Percentiles rank a stretch among this genome's conserved stretches.
These are phyloP conservation scores for Pisolithus microcarpus DNA, from an alignment of 768 basidiomycete species.

Conservation along the genomic window DNA sequence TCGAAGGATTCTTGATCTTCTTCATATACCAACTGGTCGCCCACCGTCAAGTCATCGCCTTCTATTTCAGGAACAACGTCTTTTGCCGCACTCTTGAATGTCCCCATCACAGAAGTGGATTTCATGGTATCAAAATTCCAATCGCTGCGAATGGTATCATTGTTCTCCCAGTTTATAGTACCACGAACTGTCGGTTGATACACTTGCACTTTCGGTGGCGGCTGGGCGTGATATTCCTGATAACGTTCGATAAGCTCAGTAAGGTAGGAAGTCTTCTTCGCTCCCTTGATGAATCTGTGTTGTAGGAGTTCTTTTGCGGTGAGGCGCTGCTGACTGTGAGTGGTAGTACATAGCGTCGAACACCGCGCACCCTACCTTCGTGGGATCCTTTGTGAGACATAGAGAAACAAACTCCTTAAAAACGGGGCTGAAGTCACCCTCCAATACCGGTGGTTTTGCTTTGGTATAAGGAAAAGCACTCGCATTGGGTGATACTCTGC, in stretches of 20 bases:
- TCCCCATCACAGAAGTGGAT: slow-evolving; percentile 66
- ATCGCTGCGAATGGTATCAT: slow-evolving; percentile 77
- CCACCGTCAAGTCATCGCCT: slow-evolving; percentile 43
- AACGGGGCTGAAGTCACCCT: slow-evolving; percentile 72
- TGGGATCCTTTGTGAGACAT: slow-evolving; percentile 91
- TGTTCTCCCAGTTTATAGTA: slow-evolving; percentile 59
- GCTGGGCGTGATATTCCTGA: slow-evolving; percentile 64
- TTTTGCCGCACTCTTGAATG: slow-evolving; percentile 64
- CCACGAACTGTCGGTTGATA: slow-evolving; percentile 54
- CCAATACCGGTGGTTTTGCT: slow-evolving; percentile 89
- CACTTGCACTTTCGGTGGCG: slow-evolving; percentile 49
- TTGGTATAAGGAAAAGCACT: slow-evolving; percentile 95
- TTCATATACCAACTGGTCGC: slow-evolving; percentile 32
- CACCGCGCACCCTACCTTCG: slow-evolving; percentile 42
- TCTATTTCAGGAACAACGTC: slow-evolving; percentile 61
- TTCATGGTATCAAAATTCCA: slow-evolving; percentile 94
- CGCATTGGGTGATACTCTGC: slow-evolving; percentile 99
- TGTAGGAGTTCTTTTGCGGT: slow-evolving; percentile 88
- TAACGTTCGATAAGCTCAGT: slow-evolving; percentile 85
- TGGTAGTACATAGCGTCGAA: slow-evolving; percentile 1
- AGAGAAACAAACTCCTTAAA: slow-evolving; percentile 92
- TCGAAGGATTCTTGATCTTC: slow-evolving; percentile 47
- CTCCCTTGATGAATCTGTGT: slow-evolving; percentile 85
- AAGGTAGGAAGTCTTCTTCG: slow-evolving; percentile 75
- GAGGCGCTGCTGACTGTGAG: slow-evolving; percentile 57